phyloP scores from a whole-genome alignment of 2,329 filamentous ascomycete species.

The Fonsecaea nubica region DNA sequence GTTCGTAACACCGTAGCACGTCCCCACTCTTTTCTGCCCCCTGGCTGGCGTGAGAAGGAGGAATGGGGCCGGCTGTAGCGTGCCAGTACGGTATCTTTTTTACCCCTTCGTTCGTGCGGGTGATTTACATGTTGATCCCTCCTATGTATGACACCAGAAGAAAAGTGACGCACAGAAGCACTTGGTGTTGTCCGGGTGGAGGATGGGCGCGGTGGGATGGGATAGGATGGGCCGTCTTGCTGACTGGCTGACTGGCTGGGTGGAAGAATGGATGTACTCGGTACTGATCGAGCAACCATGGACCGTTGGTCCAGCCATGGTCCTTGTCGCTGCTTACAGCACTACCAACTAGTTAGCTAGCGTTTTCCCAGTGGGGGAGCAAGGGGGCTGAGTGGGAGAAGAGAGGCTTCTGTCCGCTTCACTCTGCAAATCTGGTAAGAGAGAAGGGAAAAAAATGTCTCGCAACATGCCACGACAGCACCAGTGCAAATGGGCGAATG shows the following conservation, averaged over 20 bases:
- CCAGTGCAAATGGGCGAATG: background rate
- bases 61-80: slow-evolving; percentile 11
- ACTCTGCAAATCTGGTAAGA: slow-evolving; percentile 2
- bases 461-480: slow-evolving; percentile 1
- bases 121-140: slow-evolving; percentile 18
- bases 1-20: slow-evolving; percentile 9
- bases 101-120: slow-evolving; percentile 15
- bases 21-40: background rate
- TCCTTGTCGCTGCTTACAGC: slow-evolving; percentile 8
- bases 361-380: slow-evolving; percentile 13
- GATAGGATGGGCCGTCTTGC: background rate
- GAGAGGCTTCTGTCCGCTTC: slow-evolving; percentile 18
- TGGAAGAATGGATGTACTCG: background rate
- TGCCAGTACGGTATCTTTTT: background rate
- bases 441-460: background rate
- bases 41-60: background rate
- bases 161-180: background rate
- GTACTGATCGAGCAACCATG: background rate
- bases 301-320: background rate
- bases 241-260: background rate
- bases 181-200: background rate
- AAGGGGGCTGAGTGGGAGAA: background rate
- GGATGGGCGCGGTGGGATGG: background rate
- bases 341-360: background rate
- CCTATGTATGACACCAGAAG: background rate